Conservation (phyloP, 2,329 filamentous ascomycete species). For the Aspergillus pseudoterreus region DNA sequence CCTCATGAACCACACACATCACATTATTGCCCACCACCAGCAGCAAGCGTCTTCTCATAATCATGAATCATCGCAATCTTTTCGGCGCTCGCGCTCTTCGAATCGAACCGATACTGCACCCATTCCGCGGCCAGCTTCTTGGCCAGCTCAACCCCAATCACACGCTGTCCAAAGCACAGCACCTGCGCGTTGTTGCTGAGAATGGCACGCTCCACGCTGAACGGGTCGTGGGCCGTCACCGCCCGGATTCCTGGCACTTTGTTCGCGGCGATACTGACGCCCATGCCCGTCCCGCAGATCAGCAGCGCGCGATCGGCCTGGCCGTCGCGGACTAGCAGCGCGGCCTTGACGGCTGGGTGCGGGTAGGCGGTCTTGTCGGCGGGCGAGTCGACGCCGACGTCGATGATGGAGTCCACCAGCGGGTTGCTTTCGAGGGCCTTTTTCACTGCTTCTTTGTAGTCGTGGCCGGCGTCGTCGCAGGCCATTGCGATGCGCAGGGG, state of each 20-base stretch:
- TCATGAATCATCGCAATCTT: slow-evolving; percentile 46
- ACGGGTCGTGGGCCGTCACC: slow-evolving; percentile 80
- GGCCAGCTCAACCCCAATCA: slow-evolving; percentile 72
- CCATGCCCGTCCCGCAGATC: slow-evolving; percentile 77
- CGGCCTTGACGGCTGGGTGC: slow-evolving; percentile 67
- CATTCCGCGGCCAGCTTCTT: slow-evolving; percentile 71
- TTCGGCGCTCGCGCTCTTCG: slow-evolving; percentile 56
- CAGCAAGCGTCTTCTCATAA: slow-evolving; percentile 21
- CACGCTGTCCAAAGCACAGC: slow-evolving; percentile 74
- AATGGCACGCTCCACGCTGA: slow-evolving; percentile 71
- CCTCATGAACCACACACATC: background rate
- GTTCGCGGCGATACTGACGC: slow-evolving; percentile 79
- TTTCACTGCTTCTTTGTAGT: slow-evolving; percentile 72
- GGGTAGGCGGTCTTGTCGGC: slow-evolving; percentile 74
- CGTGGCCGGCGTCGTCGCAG: slow-evolving; percentile 65
- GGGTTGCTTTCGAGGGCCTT: slow-evolving; percentile 62
- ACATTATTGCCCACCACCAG: background rate
- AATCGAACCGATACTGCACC: slow-evolving; percentile 72
- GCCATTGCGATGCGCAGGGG: slow-evolving; percentile 55
- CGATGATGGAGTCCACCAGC: slow-evolving; percentile 62
- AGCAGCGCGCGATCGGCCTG: slow-evolving; percentile 64
- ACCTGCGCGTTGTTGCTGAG: slow-evolving; percentile 80
- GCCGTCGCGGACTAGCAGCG: slow-evolving; percentile 42
- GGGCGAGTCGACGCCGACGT: slow-evolving; percentile 63
- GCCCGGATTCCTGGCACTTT: slow-evolving; percentile 75